Percentiles rank a stretch among this genome's conserved stretches.
These are phyloP conservation scores for Eimeria zaria DNA, from an alignment of 169 alveolate species.

Conservation along the genomic window DNA sequence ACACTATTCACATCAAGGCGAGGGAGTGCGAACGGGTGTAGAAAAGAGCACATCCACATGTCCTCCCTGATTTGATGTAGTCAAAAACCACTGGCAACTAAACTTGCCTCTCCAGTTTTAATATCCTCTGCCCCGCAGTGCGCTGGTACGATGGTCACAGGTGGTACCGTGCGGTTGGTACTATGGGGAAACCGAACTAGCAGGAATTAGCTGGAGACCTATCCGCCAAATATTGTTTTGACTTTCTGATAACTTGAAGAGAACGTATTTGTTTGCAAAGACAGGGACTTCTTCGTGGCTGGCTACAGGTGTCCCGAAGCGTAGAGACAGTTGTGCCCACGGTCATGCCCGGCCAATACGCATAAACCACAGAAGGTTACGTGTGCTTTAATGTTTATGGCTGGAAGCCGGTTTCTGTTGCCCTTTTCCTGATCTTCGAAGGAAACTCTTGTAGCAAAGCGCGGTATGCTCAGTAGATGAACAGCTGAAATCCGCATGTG, in stretches of 20 bases:
- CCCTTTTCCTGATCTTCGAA: not conserved
- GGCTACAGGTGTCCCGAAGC: not conserved
- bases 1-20: too few species aligned
- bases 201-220: not conserved
- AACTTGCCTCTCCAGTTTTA: not conserved
- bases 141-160: conserved; percentile 10
- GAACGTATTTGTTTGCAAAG: not conserved
- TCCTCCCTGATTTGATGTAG: not conserved
- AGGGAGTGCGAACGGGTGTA: too few species aligned
- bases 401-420: not conserved
- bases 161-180: not conserved
- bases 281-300: not conserved
- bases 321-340: not conserved
- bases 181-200: not conserved
- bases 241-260: not conserved
- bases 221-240: not conserved
- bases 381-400: not conserved
- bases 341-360: not conserved
- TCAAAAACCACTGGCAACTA: not conserved
- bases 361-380: not conserved
- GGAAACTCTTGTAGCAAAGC: not conserved
- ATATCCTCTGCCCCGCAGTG: not conserved
- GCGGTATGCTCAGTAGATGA: not conserved
- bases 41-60: not conserved
- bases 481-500: not conserved